Percentiles rank a stretch among this genome's conserved stretches.
Evolutionary conservation across 2,329 filamentous ascomycete genomes (phyloP).

Genomic region (Phialocephala sp.): DNA sequence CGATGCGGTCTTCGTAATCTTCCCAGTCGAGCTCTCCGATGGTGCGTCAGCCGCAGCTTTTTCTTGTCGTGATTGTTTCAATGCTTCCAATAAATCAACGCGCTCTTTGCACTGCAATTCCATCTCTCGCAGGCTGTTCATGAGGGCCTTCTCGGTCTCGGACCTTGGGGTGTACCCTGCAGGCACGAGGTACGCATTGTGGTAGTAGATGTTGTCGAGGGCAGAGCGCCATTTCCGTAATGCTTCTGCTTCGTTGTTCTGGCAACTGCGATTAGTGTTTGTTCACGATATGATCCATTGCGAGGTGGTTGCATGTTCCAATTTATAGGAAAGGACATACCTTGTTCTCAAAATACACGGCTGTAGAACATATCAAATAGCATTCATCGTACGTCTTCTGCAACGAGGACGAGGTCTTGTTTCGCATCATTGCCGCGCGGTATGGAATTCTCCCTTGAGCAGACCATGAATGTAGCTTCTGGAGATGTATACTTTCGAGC

Average conservation of each 20-base stretch:
- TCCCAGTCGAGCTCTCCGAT: constrained; percentile 32
- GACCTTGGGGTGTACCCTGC: constrained; percentile 72
- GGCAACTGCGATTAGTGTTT: constrained; percentile 25
- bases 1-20: constrained; percentile 39
- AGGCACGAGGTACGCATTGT: constrained; percentile 77
- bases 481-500: not conserved
- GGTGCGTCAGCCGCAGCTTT: constrained; percentile 38
- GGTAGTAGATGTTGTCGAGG: constrained; percentile 86
- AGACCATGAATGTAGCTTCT: constrained; percentile 26
- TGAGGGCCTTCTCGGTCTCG: constrained; percentile 82
- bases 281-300: not conserved
- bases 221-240: constrained; percentile 89
- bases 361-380: constrained; percentile 92
- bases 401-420: constrained; percentile 72
- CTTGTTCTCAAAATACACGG: constrained; percentile 94
- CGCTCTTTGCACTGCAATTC: constrained; percentile 93
- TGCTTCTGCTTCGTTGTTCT: constrained; percentile 93
- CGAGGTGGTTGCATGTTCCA: not conserved
- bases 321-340: constrained; percentile 52
- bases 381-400: constrained; percentile 99
- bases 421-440: constrained; percentile 50
- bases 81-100: constrained; percentile 83
- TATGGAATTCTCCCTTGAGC: constrained; percentile 13
- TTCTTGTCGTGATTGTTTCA: constrained; percentile 68
- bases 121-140: constrained; percentile 80